Conservation (phyloP, 2,329 filamentous ascomycete genomes). For the Talaromyces amestolkiae region DNA sequence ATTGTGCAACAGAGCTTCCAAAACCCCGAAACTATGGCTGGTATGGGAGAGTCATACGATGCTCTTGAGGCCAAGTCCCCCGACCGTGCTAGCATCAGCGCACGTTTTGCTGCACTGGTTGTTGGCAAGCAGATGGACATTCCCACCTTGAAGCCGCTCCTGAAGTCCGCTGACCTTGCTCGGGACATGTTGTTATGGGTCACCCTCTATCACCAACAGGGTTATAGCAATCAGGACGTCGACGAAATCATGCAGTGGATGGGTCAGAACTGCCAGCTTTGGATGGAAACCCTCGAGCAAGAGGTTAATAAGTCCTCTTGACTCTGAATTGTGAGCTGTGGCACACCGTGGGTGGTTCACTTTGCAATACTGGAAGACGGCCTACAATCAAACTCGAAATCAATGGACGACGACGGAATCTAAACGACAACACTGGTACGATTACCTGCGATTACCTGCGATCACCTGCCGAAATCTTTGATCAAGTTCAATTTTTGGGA, state of each 20-base stretch:
- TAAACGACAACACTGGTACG: not conserved
- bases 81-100: constrained; percentile 10
- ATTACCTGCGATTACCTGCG: not conserved
- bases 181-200: constrained; percentile 7
- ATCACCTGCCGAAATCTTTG: not conserved
- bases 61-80: not conserved
- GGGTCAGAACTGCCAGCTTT: not conserved
- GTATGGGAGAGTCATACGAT: not conserved
- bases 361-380: not conserved
- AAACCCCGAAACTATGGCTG: not conserved
- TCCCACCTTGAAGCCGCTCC: not conserved
- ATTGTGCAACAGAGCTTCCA: not conserved
- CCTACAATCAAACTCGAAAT: not conserved
- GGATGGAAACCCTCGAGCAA: not conserved
- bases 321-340: not conserved
- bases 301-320: not conserved
- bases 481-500: not conserved
- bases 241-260: constrained; percentile 3
- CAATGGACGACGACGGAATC: not conserved
- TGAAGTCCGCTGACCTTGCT: not conserved
- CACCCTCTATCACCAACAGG: not conserved
- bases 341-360: not conserved
- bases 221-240: not conserved
- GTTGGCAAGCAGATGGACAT: not conserved
- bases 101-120: constrained; percentile 6